A percentile compares a stretch with the other conserved stretches of the same genome.
phyloP scores from a whole-genome alignment of 805 yeast species.

The Deakozyma indianensis region DNA sequence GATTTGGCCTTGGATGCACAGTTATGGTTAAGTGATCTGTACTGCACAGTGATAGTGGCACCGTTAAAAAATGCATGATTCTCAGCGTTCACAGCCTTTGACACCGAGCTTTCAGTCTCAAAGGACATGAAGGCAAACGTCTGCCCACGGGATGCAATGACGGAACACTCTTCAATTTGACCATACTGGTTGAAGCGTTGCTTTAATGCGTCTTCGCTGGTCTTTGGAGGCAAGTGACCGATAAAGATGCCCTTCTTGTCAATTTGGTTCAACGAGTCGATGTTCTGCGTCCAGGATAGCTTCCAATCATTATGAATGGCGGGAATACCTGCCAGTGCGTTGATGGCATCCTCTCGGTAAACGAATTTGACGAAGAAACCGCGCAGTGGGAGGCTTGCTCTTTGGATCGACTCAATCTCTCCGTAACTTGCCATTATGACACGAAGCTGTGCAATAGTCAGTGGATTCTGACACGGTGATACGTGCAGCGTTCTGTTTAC shows the following conservation, averaged over 20 bases:
- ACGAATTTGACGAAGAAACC: conserved; percentile 70
- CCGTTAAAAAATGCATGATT: conserved; percentile 64
- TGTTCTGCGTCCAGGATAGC: conserved; percentile 6
- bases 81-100: conserved; percentile 57
- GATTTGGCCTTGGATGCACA: conserved; percentile 3
- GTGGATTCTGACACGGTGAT: conserved; percentile 24
- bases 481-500: conserved; percentile 71
- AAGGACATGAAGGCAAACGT: conserved; percentile 65
- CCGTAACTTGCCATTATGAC: conserved; percentile 31
- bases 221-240: conserved; percentile 50
- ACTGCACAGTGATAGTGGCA: conserved; percentile 75
- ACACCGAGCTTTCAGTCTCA: conserved; percentile 56
- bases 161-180: conserved; percentile 37
- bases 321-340: conserved; percentile 45
- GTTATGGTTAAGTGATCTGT: conserved; percentile 42
- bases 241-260: conserved; percentile 67
- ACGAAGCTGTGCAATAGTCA: background rate
- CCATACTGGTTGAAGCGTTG: conserved; percentile 61
- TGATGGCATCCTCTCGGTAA: conserved; percentile 75
- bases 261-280: conserved; percentile 1
- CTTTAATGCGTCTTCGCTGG: conserved; percentile 38
- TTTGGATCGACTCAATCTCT: conserved; percentile 53
- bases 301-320: background rate
- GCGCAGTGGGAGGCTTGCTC: conserved; percentile 11
- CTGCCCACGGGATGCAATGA: conserved; percentile 38